These are phyloP conservation scores for Stagonosporopsis rhizophila DNA, from an alignment of 2,329 filamentous ascomycete species.

Conservation along the genomic window DNA sequence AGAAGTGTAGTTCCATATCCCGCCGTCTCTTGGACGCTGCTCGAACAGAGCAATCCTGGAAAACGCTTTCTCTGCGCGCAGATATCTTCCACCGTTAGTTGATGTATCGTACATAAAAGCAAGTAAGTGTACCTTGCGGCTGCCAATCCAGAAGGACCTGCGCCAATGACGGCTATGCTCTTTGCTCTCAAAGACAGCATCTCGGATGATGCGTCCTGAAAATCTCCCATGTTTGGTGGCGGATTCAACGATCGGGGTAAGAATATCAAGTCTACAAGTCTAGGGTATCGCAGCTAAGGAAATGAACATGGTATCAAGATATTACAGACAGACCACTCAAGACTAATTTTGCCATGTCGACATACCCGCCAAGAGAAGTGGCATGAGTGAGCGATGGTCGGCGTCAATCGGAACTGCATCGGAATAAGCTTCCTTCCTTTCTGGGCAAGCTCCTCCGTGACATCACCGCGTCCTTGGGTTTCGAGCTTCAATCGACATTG, in stretches of 20 bases:
- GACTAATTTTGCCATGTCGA: neutral
- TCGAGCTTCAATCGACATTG: slow-evolving; percentile 3
- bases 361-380: slow-evolving; percentile 8
- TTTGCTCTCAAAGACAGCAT: slow-evolving; percentile 53
- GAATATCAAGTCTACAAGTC: neutral
- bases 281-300: neutral
- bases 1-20: slow-evolving; percentile 83
- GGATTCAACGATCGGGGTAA: too few species aligned
- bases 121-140: slow-evolving; percentile 67
- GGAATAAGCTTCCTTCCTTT: slow-evolving; percentile 16
- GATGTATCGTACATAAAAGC: too few species aligned
- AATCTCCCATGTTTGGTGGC: slow-evolving; percentile 1
- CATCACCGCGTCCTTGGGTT: slow-evolving; percentile 16
- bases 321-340: neutral
- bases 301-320: neutral
- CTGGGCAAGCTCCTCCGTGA: slow-evolving; percentile 2
- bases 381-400: slow-evolving; percentile 17
- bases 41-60: slow-evolving; percentile 79
- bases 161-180: slow-evolving; percentile 79
- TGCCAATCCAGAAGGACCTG: slow-evolving; percentile 79
- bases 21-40: slow-evolving; percentile 77
- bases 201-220: slow-evolving; percentile 15
- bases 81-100: slow-evolving; percentile 59
- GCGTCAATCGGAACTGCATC: slow-evolving; percentile 19
- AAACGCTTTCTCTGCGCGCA: slow-evolving; percentile 75